Evolutionary conservation across 2,329 filamentous ascomycete genomes (phyloP).

Genomic region (Phialocephala subalpina): DNA sequence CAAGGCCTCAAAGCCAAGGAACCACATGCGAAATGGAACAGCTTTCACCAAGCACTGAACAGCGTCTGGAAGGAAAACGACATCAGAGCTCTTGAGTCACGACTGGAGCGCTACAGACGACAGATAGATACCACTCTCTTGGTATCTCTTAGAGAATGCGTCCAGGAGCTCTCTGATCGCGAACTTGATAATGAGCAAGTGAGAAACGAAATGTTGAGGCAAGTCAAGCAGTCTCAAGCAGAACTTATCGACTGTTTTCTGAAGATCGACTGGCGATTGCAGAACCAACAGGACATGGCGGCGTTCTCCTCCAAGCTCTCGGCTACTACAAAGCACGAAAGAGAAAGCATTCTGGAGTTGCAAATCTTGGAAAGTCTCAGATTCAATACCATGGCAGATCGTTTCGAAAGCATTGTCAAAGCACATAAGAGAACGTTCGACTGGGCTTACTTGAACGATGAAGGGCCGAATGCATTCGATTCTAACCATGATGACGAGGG

Average conservation of each 20-base stretch:
- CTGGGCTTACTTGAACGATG: slow-evolving; percentile 17
- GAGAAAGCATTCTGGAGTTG: not conserved
- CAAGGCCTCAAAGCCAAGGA: slow-evolving; percentile 22
- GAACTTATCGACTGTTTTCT: not conserved
- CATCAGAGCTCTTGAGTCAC: slow-evolving; percentile 22
- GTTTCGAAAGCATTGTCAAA: slow-evolving; percentile 7
- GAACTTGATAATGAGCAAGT: not conserved
- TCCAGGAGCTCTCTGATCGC: not conserved
- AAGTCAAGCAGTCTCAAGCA: not conserved
- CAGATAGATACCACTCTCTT: slow-evolving; percentile 19
- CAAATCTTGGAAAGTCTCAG: slow-evolving; percentile 14
- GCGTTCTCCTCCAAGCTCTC: slow-evolving; percentile 10
- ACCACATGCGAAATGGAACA: slow-evolving; percentile 31
- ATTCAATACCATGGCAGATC: slow-evolving; percentile 12
- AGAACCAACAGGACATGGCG: not conserved
- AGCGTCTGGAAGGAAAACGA: slow-evolving; percentile 33
- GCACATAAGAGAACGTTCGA: slow-evolving; percentile 24
- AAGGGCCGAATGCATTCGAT: not conserved
- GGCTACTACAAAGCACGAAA: not conserved
- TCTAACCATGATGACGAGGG: not conserved
- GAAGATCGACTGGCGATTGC: not conserved
- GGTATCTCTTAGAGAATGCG: slow-evolving; percentile 14
- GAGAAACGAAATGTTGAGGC: not conserved
- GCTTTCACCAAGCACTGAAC: slow-evolving; percentile 33
- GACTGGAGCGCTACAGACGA: slow-evolving; percentile 21